phyloP scores from a whole-genome alignment of 345 rosid genomes.

The Lepidium sativum region DNA sequence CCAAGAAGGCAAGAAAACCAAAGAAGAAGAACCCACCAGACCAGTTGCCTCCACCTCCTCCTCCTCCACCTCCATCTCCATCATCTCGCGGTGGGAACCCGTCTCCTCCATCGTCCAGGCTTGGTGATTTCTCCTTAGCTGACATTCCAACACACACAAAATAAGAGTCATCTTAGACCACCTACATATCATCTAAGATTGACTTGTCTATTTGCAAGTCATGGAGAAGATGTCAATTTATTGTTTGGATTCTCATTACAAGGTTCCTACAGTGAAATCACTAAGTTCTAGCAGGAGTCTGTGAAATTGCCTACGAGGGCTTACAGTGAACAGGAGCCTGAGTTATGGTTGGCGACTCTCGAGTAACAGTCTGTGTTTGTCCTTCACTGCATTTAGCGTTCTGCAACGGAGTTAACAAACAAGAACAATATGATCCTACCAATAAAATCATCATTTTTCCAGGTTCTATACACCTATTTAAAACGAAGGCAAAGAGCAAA shows the following conservation, averaged over 20 bases:
- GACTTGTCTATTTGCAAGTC: neutral
- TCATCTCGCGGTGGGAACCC: conserved; percentile 71
- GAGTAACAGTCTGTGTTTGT: conserved; percentile 75
- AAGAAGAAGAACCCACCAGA: conserved; percentile 90
- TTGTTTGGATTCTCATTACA: neutral
- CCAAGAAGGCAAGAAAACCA: conserved; percentile 78
- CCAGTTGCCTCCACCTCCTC: conserved; percentile 86
- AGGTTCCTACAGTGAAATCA: too few species aligned
- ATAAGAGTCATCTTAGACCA: neutral
- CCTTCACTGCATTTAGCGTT: conserved; percentile 62
- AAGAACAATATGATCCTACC: neutral
- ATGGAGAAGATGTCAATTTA: neutral
- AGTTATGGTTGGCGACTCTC: conserved; percentile 78
- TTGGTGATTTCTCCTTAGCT: conserved; percentile 69
- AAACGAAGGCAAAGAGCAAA: neutral
- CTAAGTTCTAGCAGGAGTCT: neutral
- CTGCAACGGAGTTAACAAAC: conserved; percentile 30
- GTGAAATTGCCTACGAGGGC: neutral
- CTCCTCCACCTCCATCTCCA: conserved; percentile 85
- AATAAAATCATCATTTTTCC: neutral
- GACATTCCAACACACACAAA: conserved; percentile 19
- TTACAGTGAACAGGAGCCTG: conserved; percentile 80
- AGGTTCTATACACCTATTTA: neutral
- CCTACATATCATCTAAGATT: neutral
- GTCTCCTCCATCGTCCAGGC: conserved; percentile 73